phyloP scores from a whole-genome alignment of 176 grass and related monocot species.

The Zoysia pacifica region DNA sequence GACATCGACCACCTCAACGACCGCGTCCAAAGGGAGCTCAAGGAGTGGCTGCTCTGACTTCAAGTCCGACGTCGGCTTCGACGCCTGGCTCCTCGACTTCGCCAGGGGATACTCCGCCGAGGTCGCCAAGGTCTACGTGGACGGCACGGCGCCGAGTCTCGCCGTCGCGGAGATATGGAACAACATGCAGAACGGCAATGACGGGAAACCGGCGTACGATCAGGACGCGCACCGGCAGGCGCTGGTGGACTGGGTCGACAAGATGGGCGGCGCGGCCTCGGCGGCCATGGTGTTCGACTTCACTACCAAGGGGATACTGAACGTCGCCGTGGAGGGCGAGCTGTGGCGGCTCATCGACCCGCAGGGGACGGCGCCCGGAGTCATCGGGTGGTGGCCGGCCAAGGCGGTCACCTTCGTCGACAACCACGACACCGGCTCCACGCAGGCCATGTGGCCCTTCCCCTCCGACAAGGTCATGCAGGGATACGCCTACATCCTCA shows the following conservation, averaged over 20 bases:
- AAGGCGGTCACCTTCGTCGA: slow-evolving; percentile 89
- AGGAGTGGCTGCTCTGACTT: slow-evolving; percentile 73
- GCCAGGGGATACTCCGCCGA: slow-evolving; percentile 48
- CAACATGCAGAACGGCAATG: neutral
- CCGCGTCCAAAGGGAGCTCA: slow-evolving; percentile 57
- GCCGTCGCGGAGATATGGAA: slow-evolving; percentile 66
- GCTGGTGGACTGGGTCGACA: slow-evolving; percentile 49
- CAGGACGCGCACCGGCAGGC: slow-evolving; percentile 40
- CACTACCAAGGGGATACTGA: slow-evolving; percentile 51
- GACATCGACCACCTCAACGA: slow-evolving; percentile 86
- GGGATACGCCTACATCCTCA: slow-evolving; percentile 83
- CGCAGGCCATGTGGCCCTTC: slow-evolving; percentile 66
- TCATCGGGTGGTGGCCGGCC: slow-evolving; percentile 62
- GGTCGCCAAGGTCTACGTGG: slow-evolving; percentile 58
- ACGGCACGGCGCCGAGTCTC: slow-evolving; percentile 41
- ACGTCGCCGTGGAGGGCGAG: slow-evolving; percentile 43
- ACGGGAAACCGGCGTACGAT: slow-evolving; percentile 32
- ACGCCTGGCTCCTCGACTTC: slow-evolving; percentile 76
- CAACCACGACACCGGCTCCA: slow-evolving; percentile 85
- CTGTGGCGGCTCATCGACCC: slow-evolving; percentile 44
- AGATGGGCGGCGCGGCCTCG: slow-evolving; percentile 22
- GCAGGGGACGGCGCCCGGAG: slow-evolving; percentile 58
- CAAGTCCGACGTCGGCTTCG: slow-evolving; percentile 72
- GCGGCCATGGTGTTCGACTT: slow-evolving; percentile 45
- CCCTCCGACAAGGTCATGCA: slow-evolving; percentile 79